Conservation (phyloP, 495 filamentous ascomycete genomes). For the Amniculicola lignicola region DNA sequence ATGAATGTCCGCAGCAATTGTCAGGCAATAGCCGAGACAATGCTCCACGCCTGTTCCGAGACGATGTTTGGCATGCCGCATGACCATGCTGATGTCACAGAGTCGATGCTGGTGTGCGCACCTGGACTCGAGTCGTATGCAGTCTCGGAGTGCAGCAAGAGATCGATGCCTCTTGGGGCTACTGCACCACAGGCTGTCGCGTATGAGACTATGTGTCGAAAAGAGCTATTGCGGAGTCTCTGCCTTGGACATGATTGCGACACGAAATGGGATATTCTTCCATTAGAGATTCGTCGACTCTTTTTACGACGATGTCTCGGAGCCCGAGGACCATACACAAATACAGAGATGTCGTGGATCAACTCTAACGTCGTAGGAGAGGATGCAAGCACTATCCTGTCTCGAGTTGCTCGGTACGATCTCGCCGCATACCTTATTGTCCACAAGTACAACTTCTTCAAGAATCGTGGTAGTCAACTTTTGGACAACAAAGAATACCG, state of each 20-base stretch:
- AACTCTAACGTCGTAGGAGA: conserved; percentile 28
- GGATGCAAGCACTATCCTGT: conserved; percentile 29
- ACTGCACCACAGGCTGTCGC: not conserved
- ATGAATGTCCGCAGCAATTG: conserved; percentile 50
- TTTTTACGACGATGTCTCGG: conserved; percentile 37
- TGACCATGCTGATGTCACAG: conserved; percentile 50
- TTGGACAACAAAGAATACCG: conserved; percentile 26
- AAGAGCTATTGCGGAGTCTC: conserved; percentile 33
- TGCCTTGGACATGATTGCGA: conserved; percentile 38
- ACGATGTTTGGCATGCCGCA: conserved; percentile 50
- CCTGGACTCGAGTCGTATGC: conserved; percentile 9
- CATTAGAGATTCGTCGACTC: conserved; percentile 29
- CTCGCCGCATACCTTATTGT: conserved; percentile 34
- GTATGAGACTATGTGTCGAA: conserved; percentile 24
- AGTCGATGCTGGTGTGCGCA: conserved; percentile 45
- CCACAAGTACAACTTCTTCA: conserved; percentile 34
- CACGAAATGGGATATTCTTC: conserved; percentile 37
- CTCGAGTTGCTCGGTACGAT: conserved; percentile 35
- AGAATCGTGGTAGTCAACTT: conserved; percentile 14
- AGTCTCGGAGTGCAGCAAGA: conserved; percentile 36
- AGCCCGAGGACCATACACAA: conserved; percentile 20
- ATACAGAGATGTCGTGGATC: conserved; percentile 34
- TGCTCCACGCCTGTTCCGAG: conserved; percentile 55
- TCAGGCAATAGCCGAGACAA: conserved; percentile 52
- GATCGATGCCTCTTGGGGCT: conserved; percentile 15